Conservation (phyloP, 139 green algal genomes). For the Penium margaritaceum region DNA sequence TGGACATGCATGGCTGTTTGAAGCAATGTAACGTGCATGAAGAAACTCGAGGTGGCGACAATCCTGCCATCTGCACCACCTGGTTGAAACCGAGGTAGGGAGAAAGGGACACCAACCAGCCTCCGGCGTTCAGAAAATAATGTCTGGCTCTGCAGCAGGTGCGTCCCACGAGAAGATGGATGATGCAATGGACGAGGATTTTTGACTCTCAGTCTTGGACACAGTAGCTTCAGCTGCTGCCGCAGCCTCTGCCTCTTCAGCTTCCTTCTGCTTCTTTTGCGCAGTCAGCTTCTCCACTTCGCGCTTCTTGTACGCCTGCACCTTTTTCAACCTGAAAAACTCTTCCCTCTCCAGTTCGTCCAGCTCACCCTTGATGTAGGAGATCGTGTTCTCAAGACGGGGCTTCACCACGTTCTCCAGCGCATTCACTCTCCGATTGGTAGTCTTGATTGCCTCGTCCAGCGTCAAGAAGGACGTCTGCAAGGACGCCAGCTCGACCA, state of each 20-base stretch:
- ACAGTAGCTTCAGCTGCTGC: too few relatives aligned
- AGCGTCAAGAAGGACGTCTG: conserved; percentile 96
- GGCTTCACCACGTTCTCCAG: conserved; percentile 97
- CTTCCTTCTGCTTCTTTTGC: background rate
- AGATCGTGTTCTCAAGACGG: conserved; percentile 93
- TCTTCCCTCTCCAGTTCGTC: conserved; percentile 99
- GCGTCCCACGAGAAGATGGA: too few relatives aligned
- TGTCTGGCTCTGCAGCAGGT: too few relatives aligned
- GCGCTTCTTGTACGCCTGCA: conserved; percentile 81
- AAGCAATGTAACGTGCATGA: too few relatives aligned
- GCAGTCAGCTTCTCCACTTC: conserved; percentile 35
- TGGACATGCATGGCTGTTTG: too few relatives aligned
- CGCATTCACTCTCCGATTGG: conserved; percentile 94
- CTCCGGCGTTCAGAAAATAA: too few relatives aligned
- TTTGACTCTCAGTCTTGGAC: too few relatives aligned
- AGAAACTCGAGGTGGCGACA: too few relatives aligned
- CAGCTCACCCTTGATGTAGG: conserved; percentile 97
- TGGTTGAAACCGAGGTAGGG: too few relatives aligned
- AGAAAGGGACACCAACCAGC: too few relatives aligned
- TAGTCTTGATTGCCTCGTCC: conserved; percentile 92
- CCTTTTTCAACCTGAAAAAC: conserved; percentile 97
- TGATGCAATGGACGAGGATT: too few relatives aligned
- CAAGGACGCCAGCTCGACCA: conserved; percentile 89
- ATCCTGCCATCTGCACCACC: too few relatives aligned
- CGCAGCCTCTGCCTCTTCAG: background rate